These are phyloP conservation scores for Xylaria palmicola DNA, from an alignment of 495 filamentous ascomycete genomes.

Conservation along the genomic window DNA sequence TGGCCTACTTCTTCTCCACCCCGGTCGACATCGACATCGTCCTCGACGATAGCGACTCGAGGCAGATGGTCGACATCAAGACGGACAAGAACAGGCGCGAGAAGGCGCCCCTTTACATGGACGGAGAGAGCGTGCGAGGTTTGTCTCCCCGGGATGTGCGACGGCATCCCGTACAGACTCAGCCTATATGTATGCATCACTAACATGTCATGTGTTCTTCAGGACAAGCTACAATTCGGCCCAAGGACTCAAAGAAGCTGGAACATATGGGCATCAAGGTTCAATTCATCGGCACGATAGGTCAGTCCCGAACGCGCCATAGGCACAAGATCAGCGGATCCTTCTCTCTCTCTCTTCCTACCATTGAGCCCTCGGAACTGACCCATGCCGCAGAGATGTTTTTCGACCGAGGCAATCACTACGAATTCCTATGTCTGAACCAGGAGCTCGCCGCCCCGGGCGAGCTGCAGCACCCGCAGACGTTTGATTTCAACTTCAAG, in stretches of 20 bases:
- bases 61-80: conserved; percentile 94
- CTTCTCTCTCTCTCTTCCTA: too few species aligned
- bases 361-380: background rate
- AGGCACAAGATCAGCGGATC: background rate
- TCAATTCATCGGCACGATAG: conserved; percentile 99
- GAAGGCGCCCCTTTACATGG: conserved; percentile 94
- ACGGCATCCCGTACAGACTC: background rate
- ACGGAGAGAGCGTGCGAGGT: conserved; percentile 91
- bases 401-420: conserved; percentile 98
- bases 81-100: conserved; percentile 95
- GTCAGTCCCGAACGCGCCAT: conserved; percentile 44
- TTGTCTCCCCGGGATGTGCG: conserved; percentile 9
- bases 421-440: conserved; percentile 95
- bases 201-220: background rate
- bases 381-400: conserved; percentile 73
- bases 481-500: conserved; percentile 99
- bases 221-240: conserved; percentile 87
- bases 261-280: conserved; percentile 99
- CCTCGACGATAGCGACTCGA: conserved; percentile 90
- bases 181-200: too few species aligned
- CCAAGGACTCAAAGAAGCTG: conserved; percentile 96
- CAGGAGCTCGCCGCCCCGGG: conserved; percentile 95
- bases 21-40: conserved; percentile 98
- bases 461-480: conserved; percentile 97
- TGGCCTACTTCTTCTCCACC: conserved; percentile 98